These are phyloP conservation scores for Paramecium tetraurelia DNA, from an alignment of 73 alveolate species.

Conservation along the genomic window DNA sequence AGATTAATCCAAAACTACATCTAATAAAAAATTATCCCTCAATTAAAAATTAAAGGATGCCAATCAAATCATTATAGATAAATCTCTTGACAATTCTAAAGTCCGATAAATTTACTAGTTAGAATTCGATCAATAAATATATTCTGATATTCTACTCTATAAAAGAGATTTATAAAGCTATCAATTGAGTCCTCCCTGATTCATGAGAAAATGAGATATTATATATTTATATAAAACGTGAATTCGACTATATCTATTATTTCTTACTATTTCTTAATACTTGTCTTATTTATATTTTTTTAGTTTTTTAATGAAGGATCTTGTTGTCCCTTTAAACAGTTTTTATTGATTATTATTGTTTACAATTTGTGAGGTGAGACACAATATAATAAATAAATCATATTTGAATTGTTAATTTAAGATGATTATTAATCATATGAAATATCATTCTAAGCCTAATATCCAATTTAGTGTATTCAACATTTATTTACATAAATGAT, in stretches of 20 bases:
- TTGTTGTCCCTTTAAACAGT: background rate
- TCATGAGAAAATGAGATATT: background rate
- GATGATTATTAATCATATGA: background rate
- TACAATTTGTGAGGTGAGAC: background rate
- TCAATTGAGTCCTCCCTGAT: background rate
- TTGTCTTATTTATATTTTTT: no score
- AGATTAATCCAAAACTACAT: background rate
- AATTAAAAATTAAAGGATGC: background rate
- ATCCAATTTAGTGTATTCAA: slow-evolving; percentile 11
- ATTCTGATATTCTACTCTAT: background rate
- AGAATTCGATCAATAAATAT: background rate
- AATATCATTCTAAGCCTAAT: slow-evolving; percentile 11
- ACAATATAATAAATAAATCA: background rate
- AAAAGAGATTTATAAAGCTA: background rate
- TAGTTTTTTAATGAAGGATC: no score
- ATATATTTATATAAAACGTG: background rate
- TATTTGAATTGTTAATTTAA: background rate
- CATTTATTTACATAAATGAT: background rate
- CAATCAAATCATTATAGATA: background rate
- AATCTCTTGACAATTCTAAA: background rate
- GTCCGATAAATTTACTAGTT: background rate
- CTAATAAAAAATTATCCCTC: background rate
- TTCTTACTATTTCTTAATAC: no score
- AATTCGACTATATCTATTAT: background rate
- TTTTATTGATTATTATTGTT: background rate